Base-by-base conservation (phyloP, 257 asterid species). In the Primulina huaijiensis region DNA sequence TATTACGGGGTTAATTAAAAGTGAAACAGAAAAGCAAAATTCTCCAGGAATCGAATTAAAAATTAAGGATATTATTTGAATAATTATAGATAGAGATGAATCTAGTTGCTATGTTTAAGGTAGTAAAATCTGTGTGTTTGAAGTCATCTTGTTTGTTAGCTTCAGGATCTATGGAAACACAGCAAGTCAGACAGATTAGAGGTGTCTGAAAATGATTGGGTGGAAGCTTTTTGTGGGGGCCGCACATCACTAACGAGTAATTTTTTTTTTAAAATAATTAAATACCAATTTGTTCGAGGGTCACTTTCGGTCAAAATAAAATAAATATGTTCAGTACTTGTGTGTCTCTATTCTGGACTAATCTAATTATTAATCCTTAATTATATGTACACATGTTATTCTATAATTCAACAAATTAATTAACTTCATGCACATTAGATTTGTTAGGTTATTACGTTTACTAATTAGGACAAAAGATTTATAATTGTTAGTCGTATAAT, bases 181-280 rank as follows among this genome's bases (percentile, higher is more conserved):
- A 4, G 52, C 34, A 35, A 62, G 65, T 59, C 58, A 55, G 59
- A 29, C 43, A 43, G 55, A 14, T 46, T 30, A 31, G 20, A 66
- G n/a, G 19, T 60, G 70, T 75, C 66, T 68, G 19, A 58, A 43
- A 7, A 55, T 68, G 30, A 83, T 73, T 83, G 85, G 87, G 52
- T 62, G 35, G 65, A 53, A 72, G 71, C 67, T 67, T 43, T 38
- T 35, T 17, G 77, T 75, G 81, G 73, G 81, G 43, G 71, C 0
- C 64, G 25, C 69, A 53, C 17, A 33, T 34, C 31, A 27, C 25
- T 2, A 4, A 31, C 1, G 7, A 31, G 4, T 3, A 31, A 31
- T 31, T 3, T 34, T 34, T 34, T 34, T 7, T 37, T 9, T 38
- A 2, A 8, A 0, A 8, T 46, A 46, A 46, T 46, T 46, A 46